These are phyloP conservation scores for Thermoascus crustaceus DNA, from an alignment of 2,329 filamentous ascomycete genomes.

Conservation along the genomic window DNA sequence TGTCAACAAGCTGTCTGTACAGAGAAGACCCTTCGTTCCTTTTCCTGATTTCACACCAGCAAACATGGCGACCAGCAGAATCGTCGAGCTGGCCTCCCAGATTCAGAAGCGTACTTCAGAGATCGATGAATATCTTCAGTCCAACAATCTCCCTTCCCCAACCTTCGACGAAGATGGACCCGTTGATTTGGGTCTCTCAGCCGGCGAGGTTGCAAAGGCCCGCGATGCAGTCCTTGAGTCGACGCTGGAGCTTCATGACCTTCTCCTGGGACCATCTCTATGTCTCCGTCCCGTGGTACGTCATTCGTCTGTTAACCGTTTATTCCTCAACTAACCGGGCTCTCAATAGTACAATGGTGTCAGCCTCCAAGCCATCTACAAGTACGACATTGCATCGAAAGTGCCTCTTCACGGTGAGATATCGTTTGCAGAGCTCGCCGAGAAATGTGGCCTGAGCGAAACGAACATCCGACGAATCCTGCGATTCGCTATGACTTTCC, in stretches of 20 bases:
- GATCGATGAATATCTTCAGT: neutral
- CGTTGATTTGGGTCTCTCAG: neutral
- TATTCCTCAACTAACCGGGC: neutral
- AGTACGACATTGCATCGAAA: conserved; percentile 8
- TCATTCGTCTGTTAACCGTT: neutral
- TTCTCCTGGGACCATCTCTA: neutral
- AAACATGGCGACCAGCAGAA: too few relatives aligned
- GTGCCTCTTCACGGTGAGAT: conserved; percentile 9
- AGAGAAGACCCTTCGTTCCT: too few relatives aligned
- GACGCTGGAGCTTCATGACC: neutral
- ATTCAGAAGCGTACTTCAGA: neutral
- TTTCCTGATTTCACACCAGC: too few relatives aligned
- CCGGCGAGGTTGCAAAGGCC: neutral
- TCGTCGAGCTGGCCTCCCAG: neutral
- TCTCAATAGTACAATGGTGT: neutral
- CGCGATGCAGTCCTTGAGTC: neutral
- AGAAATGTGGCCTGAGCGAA: conserved; percentile 6
- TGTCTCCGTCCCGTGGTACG: neutral
- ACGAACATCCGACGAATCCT: conserved; percentile 10
- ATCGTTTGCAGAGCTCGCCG: conserved; percentile 9
- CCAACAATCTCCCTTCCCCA: neutral
- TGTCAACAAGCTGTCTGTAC: too few relatives aligned
- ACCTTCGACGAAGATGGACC: neutral
- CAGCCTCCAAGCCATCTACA: conserved; percentile 6
- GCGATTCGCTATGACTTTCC: conserved; percentile 9